A percentile compares a stretch with the other conserved stretches of the same genome.
Conservation (phyloP, 2,329 filamentous ascomycete species). For the Sporothrix dimorphospora region DNA sequence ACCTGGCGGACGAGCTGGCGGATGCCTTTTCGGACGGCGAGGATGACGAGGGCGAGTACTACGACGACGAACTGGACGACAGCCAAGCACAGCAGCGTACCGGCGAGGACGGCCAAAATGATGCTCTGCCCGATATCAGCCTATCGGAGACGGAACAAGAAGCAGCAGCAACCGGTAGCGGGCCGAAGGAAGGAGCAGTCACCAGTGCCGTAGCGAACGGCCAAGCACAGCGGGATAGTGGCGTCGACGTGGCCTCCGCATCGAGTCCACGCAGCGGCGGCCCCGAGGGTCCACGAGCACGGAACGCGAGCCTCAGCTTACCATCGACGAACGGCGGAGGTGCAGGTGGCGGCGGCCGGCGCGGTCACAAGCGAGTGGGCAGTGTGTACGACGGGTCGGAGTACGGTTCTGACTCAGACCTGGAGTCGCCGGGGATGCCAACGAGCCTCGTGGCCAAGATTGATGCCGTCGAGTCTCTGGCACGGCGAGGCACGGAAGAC, state of each 20-base stretch:
- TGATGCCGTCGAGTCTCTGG: conserved; percentile 72
- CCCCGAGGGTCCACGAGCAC: conserved; percentile 32
- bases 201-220: neutral
- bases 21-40: conserved; percentile 70
- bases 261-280: conserved; percentile 25
- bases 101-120: conserved; percentile 5
- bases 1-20: conserved; percentile 79
- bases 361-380: conserved; percentile 53
- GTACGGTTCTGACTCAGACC: conserved; percentile 72
- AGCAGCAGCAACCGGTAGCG: conserved; percentile 26
- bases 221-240: conserved; percentile 44
- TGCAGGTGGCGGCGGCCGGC: conserved; percentile 27
- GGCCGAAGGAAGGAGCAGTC: conserved; percentile 31
- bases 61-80: conserved; percentile 47
- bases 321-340: conserved; percentile 48
- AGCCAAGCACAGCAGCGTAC: neutral
- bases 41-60: conserved; percentile 53
- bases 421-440: conserved; percentile 70
- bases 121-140: conserved; percentile 43
- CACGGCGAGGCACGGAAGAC: conserved; percentile 66
- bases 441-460: conserved; percentile 69
- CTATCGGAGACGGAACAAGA: conserved; percentile 37
- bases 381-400: conserved; percentile 74
- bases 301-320: conserved; percentile 49
- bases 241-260: conserved; percentile 44